Evolutionary conservation across 495 filamentous ascomycete genomes (phyloP).

Genomic region (Neurospora sp.): DNA sequence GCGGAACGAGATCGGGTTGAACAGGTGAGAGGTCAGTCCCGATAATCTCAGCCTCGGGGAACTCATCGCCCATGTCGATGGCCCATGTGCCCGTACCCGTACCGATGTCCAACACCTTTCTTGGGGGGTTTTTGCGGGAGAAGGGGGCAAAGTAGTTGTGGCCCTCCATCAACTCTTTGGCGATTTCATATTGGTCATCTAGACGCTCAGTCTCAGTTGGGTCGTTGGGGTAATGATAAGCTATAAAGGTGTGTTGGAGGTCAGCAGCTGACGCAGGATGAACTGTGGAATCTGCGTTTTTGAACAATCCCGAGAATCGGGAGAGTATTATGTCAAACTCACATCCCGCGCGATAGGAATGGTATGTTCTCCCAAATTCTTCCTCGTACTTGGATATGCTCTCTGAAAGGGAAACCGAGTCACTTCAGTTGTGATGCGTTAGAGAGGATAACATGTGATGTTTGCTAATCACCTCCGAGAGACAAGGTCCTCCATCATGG

Average conservation of each 20-base stretch:
- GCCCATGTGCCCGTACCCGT: slow-evolving; percentile 54
- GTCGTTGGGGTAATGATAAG: slow-evolving; percentile 55
- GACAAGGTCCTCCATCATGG: background rate
- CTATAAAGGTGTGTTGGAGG: slow-evolving; percentile 18
- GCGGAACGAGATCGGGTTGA: slow-evolving; percentile 32
- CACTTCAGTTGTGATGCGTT: slow-evolving; percentile 10
- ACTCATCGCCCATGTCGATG: slow-evolving; percentile 36
- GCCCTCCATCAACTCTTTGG: slow-evolving; percentile 42
- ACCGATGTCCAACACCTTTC: slow-evolving; percentile 56
- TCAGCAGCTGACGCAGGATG: background rate
- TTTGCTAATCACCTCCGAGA: background rate
- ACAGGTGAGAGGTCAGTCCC: slow-evolving; percentile 36
- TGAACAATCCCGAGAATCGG: background rate
- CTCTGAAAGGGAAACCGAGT: slow-evolving; percentile 26
- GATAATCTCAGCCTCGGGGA: slow-evolving; percentile 29
- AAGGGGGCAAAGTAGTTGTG: slow-evolving; percentile 50
- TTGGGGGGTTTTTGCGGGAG: slow-evolving; percentile 32
- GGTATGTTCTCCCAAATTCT: slow-evolving; percentile 54
- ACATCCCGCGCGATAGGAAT: slow-evolving; percentile 43
- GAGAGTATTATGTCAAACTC: slow-evolving; percentile 2
- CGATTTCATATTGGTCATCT: slow-evolving; percentile 52
- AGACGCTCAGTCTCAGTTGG: slow-evolving; percentile 39
- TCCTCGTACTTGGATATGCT: slow-evolving; percentile 39
- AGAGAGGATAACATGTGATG: background rate
- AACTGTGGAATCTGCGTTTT: background rate